Conservation (phyloP, 176 grass and related monocot genomes). For the Oryza coarctata region DNA sequence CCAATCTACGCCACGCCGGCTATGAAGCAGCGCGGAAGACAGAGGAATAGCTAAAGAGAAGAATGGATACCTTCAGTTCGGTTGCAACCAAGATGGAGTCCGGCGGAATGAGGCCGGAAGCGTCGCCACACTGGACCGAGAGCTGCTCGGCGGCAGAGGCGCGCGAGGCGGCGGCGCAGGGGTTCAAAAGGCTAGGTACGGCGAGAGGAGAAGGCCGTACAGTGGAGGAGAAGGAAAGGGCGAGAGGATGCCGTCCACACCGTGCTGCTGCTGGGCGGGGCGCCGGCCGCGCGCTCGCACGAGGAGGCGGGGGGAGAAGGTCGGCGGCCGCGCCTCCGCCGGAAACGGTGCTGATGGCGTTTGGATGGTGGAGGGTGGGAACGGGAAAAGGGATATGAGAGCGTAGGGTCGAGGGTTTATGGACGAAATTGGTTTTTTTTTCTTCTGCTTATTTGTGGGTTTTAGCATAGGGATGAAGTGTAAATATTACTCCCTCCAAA, state of each 20-base stretch:
- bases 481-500: too few species aligned
- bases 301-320: too few species aligned
- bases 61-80: neutral
- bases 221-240: too few species aligned
- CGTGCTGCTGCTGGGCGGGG: too few species aligned
- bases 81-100: neutral
- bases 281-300: too few species aligned
- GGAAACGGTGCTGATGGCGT: neutral
- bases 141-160: neutral
- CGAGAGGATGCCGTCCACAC: too few species aligned
- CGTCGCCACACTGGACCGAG: neutral
- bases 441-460: too few species aligned
- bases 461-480: too few species aligned
- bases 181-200: too few species aligned
- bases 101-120: too few species aligned
- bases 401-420: neutral
- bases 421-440: neutral
- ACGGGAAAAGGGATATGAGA: neutral
- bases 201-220: too few species aligned
- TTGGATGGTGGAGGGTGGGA: neutral
- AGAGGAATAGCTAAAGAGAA: too few species aligned
- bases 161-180: neutral
- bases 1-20: neutral
- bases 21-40: neutral
- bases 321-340: neutral